A percentile compares a stretch with the other conserved stretches of the same genome.
Evolutionary conservation across 805 yeast species (phyloP).

Genomic region (Monosporozyma unispora): DNA sequence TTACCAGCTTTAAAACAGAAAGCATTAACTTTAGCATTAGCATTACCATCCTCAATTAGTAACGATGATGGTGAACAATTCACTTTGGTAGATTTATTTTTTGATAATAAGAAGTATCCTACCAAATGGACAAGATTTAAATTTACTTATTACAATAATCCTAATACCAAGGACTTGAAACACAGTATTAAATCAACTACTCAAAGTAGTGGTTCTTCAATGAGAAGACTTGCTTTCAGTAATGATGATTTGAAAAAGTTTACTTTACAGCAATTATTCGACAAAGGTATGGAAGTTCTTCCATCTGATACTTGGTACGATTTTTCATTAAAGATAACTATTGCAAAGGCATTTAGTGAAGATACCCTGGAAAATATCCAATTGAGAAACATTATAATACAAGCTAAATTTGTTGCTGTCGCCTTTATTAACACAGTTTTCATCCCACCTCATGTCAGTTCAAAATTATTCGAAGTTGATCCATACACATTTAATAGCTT

Average conservation of each 20-base stretch:
- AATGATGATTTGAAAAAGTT: constrained; percentile 48
- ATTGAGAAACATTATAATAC: constrained; percentile 50
- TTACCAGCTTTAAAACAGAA: constrained; percentile 33
- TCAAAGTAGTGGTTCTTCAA: constrained; percentile 10
- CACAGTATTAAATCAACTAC: constrained; percentile 8
- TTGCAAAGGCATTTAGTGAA: constrained; percentile 65
- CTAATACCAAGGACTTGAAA: constrained; percentile 7
- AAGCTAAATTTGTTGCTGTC: constrained; percentile 57
- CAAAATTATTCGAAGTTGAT: constrained; percentile 62
- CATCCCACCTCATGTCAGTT: constrained; percentile 48
- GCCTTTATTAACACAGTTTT: constrained; percentile 53
- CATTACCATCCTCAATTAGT: constrained; percentile 42
- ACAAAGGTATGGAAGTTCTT: constrained; percentile 44
- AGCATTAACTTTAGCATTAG: constrained; percentile 45
- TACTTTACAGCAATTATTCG: constrained; percentile 53
- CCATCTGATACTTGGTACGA: constrained; percentile 60
- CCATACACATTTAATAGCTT: constrained; percentile 60
- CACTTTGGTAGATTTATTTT: constrained; percentile 40
- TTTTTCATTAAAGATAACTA: constrained; percentile 50
- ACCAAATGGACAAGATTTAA: constrained; percentile 47
- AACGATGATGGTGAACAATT: constrained; percentile 34
- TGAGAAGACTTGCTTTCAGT: constrained; percentile 42
- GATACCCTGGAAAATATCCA: constrained; percentile 44
- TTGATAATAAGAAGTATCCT: constrained; percentile 40
- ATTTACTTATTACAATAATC: constrained; percentile 40